Percentiles rank a stretch among this genome's conserved stretches.
Evolutionary conservation across 331 rosid genomes (phyloP).

Genomic region (Malus hybrid): DNA sequence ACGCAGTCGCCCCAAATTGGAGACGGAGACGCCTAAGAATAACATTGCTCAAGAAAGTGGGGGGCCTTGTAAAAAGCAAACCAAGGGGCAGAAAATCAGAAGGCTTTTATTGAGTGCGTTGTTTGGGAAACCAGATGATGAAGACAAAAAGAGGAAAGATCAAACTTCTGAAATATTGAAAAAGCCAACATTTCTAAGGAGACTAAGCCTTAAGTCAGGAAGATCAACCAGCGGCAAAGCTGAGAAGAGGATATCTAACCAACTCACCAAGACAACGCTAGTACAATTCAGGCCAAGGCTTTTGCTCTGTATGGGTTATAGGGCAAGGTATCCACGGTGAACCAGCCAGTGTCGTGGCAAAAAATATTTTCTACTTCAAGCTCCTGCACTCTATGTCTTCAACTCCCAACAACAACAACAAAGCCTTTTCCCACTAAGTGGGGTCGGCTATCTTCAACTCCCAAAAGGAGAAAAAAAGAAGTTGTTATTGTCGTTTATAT

Average conservation of each 20-base stretch:
- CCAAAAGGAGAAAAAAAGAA: background rate
- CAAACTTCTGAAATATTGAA: conserved; percentile 8
- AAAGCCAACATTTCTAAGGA: conserved; percentile 33
- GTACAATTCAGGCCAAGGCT: conserved; percentile 33
- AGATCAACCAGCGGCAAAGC: conserved; percentile 6
- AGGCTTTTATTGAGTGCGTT: conserved; percentile 24
- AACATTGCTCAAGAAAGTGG: conserved; percentile 18
- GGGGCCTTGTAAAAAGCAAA: conserved; percentile 18
- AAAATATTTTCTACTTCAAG: background rate
- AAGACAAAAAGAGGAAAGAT: conserved; percentile 14
- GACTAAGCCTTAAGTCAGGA: conserved; percentile 23
- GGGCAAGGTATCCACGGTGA: conserved; percentile 1
- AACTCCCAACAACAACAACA: background rate
- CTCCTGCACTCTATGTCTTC: background rate
- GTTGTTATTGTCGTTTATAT: background rate
- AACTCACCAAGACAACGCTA: conserved; percentile 26
- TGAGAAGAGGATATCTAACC: conserved; percentile 7
- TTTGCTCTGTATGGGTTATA: conserved; percentile 45
- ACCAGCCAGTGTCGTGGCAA: no score
- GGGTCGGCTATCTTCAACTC: background rate
- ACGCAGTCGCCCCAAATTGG: conserved; percentile 15
- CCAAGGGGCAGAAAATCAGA: conserved; percentile 27
- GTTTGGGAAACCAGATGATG: conserved; percentile 7
- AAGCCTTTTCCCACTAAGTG: no score
- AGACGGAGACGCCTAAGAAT: conserved; percentile 18